A percentile compares a stretch with the other conserved stretches of the same genome.
These are phyloP conservation scores for Paecilomyces formosus DNA, from an alignment of 2,329 filamentous ascomycete genomes.

Conservation along the genomic window DNA sequence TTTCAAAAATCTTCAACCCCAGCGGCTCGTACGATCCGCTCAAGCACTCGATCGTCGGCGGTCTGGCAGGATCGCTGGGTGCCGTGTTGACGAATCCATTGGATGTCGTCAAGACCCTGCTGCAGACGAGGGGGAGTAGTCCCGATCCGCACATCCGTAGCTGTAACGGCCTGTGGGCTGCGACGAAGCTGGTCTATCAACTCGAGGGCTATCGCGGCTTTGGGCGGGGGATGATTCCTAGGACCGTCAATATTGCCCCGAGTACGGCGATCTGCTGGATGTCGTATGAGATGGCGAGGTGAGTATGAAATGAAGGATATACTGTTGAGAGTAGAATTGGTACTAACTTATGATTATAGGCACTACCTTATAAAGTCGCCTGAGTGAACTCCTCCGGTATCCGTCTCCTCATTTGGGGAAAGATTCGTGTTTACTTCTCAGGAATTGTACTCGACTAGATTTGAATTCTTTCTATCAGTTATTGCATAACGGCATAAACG, in stretches of 20 bases:
- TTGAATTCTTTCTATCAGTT: neutral
- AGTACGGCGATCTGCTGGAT: neutral
- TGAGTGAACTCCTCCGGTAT: neutral
- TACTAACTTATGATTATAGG: neutral
- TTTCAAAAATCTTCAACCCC: neutral
- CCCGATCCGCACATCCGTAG: neutral
- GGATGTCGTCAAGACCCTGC: neutral
- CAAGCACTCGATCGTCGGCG: neutral
- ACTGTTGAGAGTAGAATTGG: neutral
- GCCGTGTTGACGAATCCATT: neutral
- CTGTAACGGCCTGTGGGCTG: neutral
- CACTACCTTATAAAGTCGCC: neutral
- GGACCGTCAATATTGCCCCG: neutral
- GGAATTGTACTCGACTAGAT: neutral
- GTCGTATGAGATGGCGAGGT: neutral
- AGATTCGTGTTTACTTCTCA: neutral
- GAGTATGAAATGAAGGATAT: neutral
- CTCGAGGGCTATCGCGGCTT: neutral
- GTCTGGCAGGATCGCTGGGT: neutral
- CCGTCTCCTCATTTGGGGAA: neutral
- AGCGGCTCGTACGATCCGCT: neutral
- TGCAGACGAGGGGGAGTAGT: neutral
- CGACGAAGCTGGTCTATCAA: neutral
- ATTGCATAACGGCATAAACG: neutral
- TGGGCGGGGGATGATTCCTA: neutral